These are phyloP conservation scores for Penicillium cinerascens DNA, from an alignment of 495 filamentous ascomycete genomes.

Conservation along the genomic window DNA sequence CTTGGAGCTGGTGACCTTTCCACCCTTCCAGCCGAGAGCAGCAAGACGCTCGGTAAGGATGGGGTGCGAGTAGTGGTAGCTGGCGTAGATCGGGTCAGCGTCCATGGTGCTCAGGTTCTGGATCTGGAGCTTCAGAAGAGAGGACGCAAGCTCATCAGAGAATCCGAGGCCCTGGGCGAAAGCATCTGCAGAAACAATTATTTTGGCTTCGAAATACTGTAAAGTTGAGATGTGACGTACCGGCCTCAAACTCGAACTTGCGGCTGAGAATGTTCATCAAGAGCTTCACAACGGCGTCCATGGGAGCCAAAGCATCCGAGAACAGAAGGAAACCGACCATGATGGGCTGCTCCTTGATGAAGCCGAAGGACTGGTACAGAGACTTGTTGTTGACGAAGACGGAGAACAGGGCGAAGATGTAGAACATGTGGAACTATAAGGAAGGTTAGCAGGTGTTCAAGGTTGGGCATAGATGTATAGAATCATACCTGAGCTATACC, in stretches of 20 bases:
- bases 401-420: slow-evolving; percentile 93
- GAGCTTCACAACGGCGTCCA: slow-evolving; percentile 88
- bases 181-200: slow-evolving; percentile 46
- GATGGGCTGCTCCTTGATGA: slow-evolving; percentile 79
- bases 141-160: slow-evolving; percentile 74
- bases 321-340: slow-evolving; percentile 96
- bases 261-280: slow-evolving; percentile 94
- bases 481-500: slow-evolving; percentile 74
- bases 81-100: slow-evolving; percentile 95
- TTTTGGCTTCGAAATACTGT: neutral
- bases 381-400: slow-evolving; percentile 95
- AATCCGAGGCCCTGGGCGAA: slow-evolving; percentile 87
- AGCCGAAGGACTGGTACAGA: slow-evolving; percentile 87
- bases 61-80: slow-evolving; percentile 96
- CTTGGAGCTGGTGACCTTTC: slow-evolving; percentile 51
- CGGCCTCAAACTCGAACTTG: slow-evolving; percentile 92
- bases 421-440: slow-evolving; percentile 79
- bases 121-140: slow-evolving; percentile 94
- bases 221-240: slow-evolving; percentile 40
- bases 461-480: neutral
- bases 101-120: slow-evolving; percentile 99
- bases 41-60: slow-evolving; percentile 90
- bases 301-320: slow-evolving; percentile 85
- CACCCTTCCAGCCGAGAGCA: slow-evolving; percentile 78
- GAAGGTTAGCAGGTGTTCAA: slow-evolving; percentile 13